phyloP scores from a whole-genome alignment of 1,284 basidiomycete species.

The Heterobasidion irregulare region DNA sequence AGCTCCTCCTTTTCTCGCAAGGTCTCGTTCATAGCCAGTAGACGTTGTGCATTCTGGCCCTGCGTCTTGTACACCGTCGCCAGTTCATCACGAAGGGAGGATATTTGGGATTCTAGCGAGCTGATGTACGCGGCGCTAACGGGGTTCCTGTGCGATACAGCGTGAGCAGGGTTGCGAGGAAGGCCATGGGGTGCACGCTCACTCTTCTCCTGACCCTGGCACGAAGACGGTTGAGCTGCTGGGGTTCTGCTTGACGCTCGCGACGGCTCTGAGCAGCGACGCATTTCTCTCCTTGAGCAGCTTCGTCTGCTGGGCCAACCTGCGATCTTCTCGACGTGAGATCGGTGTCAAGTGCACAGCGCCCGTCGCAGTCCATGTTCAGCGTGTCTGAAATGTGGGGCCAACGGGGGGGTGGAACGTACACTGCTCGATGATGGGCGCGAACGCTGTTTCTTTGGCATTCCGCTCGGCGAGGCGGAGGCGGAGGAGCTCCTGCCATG shows the following conservation, averaged over 20 bases:
- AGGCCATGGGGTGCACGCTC: constrained; percentile 19
- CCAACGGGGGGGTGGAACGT: constrained; percentile 20
- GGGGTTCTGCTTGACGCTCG: constrained; percentile 57
- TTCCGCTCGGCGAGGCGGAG: constrained; percentile 74
- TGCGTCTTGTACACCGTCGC: constrained; percentile 95
- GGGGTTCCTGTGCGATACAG: constrained; percentile 49
- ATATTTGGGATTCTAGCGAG: constrained; percentile 91
- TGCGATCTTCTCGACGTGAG: constrained; percentile 53
- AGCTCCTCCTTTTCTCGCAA: constrained; percentile 87
- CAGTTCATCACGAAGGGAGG: constrained; percentile 82
- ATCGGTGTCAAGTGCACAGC: constrained; percentile 7
- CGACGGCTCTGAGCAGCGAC: constrained; percentile 73
- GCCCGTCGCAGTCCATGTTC: background rate
- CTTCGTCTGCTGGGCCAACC: constrained; percentile 83
- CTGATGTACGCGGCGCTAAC: constrained; percentile 81
- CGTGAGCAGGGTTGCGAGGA: constrained; percentile 1
- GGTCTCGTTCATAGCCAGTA: constrained; percentile 90
- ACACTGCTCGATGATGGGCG: constrained; percentile 87
- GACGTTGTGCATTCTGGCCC: constrained; percentile 88
- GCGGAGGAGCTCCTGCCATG: constrained; percentile 74
- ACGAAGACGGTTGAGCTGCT: constrained; percentile 56
- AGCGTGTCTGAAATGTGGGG: background rate
- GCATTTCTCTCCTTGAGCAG: constrained; percentile 86
- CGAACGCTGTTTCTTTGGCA: constrained; percentile 66
- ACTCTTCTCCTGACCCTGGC: constrained; percentile 68